Conservation (phyloP, 2,329 filamentous ascomycete species). For the Ophiocordyceps unilateralis region DNA sequence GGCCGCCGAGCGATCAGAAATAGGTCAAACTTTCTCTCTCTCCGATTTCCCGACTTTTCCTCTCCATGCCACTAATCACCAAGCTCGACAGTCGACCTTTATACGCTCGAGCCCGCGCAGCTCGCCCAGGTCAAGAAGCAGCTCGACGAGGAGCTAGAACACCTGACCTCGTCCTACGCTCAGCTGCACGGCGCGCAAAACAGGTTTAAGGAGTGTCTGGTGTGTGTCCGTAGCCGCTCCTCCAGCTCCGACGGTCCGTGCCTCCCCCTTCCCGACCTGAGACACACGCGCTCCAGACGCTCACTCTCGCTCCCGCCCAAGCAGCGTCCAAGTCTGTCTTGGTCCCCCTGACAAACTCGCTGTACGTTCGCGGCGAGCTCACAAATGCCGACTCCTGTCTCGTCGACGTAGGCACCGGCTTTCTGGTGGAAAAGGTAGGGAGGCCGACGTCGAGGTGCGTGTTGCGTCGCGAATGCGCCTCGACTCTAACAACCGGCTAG, state of each 20-base stretch:
- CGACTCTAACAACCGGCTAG: conserved; percentile 14
- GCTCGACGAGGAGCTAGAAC: conserved; percentile 88
- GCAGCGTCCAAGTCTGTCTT: conserved; percentile 42
- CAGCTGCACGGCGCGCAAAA: conserved; percentile 79
- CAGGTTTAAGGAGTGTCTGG: conserved; percentile 82
- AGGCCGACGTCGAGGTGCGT: neutral
- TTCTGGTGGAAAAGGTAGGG: conserved; percentile 76
- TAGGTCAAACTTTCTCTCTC: conserved; percentile 7
- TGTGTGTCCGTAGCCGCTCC: conserved; percentile 44
- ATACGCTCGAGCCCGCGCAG: conserved; percentile 65
- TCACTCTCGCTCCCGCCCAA: neutral
- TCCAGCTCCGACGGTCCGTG: conserved; percentile 13
- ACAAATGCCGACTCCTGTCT: conserved; percentile 60
- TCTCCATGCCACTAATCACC: neutral
- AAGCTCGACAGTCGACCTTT: conserved; percentile 37
- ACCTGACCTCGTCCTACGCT: conserved; percentile 76
- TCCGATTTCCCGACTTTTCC: neutral
- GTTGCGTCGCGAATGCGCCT: neutral
- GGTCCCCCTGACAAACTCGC: conserved; percentile 84
- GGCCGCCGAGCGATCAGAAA: conserved; percentile 18
- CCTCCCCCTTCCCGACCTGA: neutral
- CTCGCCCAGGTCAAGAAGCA: conserved; percentile 88
- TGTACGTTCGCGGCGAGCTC: conserved; percentile 79
- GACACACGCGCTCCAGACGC: neutral
- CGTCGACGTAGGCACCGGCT: conserved; percentile 87